Evolutionary conservation across 257 asterid genomes (phyloP), one percentile per base, ranked within the genome.

Genomic region (Thymus quinquecostatus): DNA sequence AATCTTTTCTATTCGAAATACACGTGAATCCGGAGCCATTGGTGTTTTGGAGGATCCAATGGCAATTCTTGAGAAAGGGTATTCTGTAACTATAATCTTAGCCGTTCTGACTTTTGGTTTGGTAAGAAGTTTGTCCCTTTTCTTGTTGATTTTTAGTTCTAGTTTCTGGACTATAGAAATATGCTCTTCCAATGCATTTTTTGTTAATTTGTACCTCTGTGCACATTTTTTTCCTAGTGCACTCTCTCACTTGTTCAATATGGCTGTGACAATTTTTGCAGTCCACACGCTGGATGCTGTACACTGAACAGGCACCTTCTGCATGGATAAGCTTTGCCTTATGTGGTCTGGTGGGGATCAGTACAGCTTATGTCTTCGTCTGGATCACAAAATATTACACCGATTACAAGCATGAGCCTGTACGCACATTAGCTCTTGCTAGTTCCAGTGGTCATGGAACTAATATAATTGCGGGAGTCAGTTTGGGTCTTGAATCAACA

Each of bases 361-460:
- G 83, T 83, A 95, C 97, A 8, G 99, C 99, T 36, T 95, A 95
- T 77, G 78, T 41, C 66, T 95, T 95, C 79, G 99, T 95, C 70
- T 88, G 84, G 89, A 95, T 95, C 77, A 85, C 98, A 10, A 79
- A 86, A 75, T 95, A 88, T 74, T 95, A 95, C 88, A 95, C 99
- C 10, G 99, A 95, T 80, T 95, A 95, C 88, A 95, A 95, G 87
- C 88, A 92, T 61, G 98, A 89, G 79, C 99, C 99, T 44, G 99
- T 95, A 48, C 94, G 99, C 65, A 79, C 90, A 51, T 82, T 95
- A 78, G 99, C 99, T 69, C 95, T 92, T 70, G 72, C 99, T 66
- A 92, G 98, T 82, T 75, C 97, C 84, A 87, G 90, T 44, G 99
- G 99, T 45, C 99, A 92, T 73, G 99, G 99, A 72, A 95, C 99